phyloP scores from a whole-genome alignment of 371 early-diverging fungal species.

The Cokeromyces recurvatus region DNA sequence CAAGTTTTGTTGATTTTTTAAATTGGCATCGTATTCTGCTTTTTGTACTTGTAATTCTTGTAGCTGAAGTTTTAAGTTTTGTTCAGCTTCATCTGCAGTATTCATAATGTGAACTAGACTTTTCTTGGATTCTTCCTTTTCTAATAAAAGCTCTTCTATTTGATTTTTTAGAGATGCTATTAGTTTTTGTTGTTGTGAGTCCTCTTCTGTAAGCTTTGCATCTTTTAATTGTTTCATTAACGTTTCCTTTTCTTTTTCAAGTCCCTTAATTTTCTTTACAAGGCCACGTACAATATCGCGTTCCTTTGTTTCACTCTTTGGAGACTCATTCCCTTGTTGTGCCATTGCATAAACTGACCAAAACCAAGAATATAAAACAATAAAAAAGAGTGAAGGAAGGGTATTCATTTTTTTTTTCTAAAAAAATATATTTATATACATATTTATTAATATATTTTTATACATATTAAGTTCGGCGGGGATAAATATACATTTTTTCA shows the following conservation, averaged over 20 bases:
- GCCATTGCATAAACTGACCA: too few species aligned
- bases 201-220: background rate
- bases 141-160: slow-evolving; percentile 38
- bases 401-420: background rate
- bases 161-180: slow-evolving; percentile 32
- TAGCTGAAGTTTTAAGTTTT: slow-evolving; percentile 3
- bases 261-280: slow-evolving; percentile 31
- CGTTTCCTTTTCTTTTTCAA: slow-evolving; percentile 32
- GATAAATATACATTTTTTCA: too few species aligned
- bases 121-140: slow-evolving; percentile 43
- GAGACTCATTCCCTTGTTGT: too few species aligned
- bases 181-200: slow-evolving; percentile 6
- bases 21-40: too few species aligned
- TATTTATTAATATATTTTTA: too few species aligned
- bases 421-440: too few species aligned
- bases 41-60: background rate
- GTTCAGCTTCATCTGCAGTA: slow-evolving; percentile 30
- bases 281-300: slow-evolving; percentile 37
- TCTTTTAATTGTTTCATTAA: slow-evolving; percentile 15
- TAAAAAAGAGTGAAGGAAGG: slow-evolving; percentile 4
- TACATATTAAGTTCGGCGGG: too few species aligned
- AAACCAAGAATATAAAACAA: slow-evolving; percentile 6
- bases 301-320: slow-evolving; percentile 17
- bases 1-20: slow-evolving; percentile 2
- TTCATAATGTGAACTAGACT: slow-evolving; percentile 36